phyloP scores from a whole-genome alignment of 257 asterid species.

The Salvia splendens region DNA sequence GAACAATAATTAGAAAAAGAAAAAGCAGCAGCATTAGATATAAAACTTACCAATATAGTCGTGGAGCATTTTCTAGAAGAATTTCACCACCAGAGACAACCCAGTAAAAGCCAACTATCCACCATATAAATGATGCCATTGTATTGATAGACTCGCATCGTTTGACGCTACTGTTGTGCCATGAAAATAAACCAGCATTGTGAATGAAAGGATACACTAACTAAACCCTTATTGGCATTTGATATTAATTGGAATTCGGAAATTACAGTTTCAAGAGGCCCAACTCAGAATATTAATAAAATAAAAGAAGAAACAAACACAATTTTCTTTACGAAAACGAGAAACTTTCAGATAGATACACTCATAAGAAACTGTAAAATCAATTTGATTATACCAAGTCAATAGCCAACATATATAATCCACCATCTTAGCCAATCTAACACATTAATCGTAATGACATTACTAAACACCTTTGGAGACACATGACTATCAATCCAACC shows the following conservation, averaged over 20 bases:
- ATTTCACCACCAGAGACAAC: conserved; percentile 79
- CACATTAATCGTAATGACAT: background rate
- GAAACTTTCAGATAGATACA: background rate
- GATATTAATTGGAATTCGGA: conserved; percentile 20
- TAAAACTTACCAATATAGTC: conserved; percentile 84
- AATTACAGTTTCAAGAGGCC: conserved; percentile 1
- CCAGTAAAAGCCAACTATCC: conserved; percentile 98
- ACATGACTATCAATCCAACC: too few species aligned
- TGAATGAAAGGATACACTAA: background rate
- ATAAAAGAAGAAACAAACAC: background rate
- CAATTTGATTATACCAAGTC: conserved; percentile 4
- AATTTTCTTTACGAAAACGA: conserved; percentile 15
- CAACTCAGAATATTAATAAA: background rate
- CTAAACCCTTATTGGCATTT: conserved; percentile 7
- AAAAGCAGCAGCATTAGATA: conserved; percentile 11
- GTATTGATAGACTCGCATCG: conserved; percentile 89
- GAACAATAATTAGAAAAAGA: conserved; percentile 12
- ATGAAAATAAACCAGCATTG: conserved; percentile 28
- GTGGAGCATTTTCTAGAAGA: conserved; percentile 74
- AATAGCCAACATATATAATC: background rate
- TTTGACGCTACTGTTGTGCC: conserved; percentile 57
- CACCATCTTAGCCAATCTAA: conserved; percentile 11
- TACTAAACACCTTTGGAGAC: background rate
- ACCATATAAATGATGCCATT: conserved; percentile 86
- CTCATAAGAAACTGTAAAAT: background rate